Base-by-base conservation (phyloP, 139 green algal genomes). In the Picochlorum sp. region DNA sequence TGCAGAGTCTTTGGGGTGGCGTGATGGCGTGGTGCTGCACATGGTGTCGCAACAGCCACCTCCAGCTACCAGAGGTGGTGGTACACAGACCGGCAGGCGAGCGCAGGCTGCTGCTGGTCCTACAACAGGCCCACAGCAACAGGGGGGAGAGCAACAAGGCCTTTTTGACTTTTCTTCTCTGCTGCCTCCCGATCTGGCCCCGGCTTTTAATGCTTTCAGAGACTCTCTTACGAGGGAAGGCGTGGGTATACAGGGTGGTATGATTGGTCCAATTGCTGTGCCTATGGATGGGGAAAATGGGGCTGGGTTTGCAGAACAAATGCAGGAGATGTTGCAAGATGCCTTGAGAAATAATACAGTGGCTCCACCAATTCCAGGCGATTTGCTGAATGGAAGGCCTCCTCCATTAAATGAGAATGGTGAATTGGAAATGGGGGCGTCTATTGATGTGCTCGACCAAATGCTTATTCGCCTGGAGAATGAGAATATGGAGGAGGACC, bases 381-480 rank as follows among this genome's bases (percentile, higher is more conserved):
- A 12, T 53, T 29, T 53, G 14, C 14, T 31, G 6, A 18, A 12
- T 29, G 44, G 44, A 33, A 31, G 44, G 20, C 20, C n/a, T 4
- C 52, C 52, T 41, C n/a, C 24, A 28, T 22, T 59, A 51, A 22
- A 59, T 43, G 20, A 28, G 7, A 50, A 45, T 5, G 52, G 52
- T n/a, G 20, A 59, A 18, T 51, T 36, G n/a, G 26, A 12, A 31
- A 5, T 30, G 24, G 20, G 52, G 52, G 53, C 52, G 26, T n/a
- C 24, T 13, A 30, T 59, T 28, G 52, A 43, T 28, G 52, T 13
- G 18, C 22, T 59, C 12, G 24, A 59, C 53, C 22, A 59, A 26
- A 59, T 59, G 52, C 24, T 59, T n/a, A 26, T 59, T n/a, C 52
- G 52, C 26, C 24, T 59, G 20, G 22, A 45, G 20, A 50, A 59